A percentile compares a stretch with the other conserved stretches of the same genome.
Evolutionary conservation across 2,329 filamentous ascomycete genomes (phyloP).

Genomic region (Colletotrichum trifolii): DNA sequence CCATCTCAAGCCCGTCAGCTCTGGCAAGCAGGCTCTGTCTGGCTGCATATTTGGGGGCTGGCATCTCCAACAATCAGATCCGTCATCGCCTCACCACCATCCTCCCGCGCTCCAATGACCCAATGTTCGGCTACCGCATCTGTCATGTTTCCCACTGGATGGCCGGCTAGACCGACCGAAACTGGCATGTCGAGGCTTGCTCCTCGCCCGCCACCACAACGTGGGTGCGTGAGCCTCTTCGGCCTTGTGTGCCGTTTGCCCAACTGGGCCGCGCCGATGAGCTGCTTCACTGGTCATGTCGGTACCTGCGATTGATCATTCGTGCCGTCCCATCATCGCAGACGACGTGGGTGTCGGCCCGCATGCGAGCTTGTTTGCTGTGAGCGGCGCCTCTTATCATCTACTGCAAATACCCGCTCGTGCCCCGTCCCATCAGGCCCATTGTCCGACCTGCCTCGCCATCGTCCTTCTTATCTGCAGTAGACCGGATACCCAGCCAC

Average conservation of each 20-base stretch:
- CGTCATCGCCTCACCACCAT: constrained; percentile 19
- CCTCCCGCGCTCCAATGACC: constrained; percentile 10
- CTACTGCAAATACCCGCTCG: constrained; percentile 26
- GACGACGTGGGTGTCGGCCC: too few relatives aligned
- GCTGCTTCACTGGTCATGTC: background rate
- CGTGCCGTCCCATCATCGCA: too few relatives aligned
- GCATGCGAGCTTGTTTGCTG: background rate
- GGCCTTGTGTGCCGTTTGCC: background rate
- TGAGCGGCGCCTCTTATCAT: background rate
- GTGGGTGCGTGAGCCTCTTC: constrained; percentile 1
- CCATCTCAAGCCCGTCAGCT: background rate
- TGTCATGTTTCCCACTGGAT: constrained; percentile 11
- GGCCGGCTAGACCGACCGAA: constrained; percentile 18
- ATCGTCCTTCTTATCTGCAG: background rate
- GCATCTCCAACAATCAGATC: constrained; percentile 6
- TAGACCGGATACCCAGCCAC: background rate
- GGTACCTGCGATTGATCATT: too few relatives aligned
- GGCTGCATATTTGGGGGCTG: constrained; percentile 17
- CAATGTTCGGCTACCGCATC: constrained; percentile 7
- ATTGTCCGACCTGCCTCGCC: background rate
- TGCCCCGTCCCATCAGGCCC: constrained; percentile 3
- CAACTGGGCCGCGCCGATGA: background rate
- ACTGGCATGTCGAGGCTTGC: constrained; percentile 25
- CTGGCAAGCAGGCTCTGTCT: constrained; percentile 25
- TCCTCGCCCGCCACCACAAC: background rate